These are phyloP conservation scores for Claviceps sp. DNA, from an alignment of 2,329 filamentous ascomycete genomes.

Conservation along the genomic window DNA sequence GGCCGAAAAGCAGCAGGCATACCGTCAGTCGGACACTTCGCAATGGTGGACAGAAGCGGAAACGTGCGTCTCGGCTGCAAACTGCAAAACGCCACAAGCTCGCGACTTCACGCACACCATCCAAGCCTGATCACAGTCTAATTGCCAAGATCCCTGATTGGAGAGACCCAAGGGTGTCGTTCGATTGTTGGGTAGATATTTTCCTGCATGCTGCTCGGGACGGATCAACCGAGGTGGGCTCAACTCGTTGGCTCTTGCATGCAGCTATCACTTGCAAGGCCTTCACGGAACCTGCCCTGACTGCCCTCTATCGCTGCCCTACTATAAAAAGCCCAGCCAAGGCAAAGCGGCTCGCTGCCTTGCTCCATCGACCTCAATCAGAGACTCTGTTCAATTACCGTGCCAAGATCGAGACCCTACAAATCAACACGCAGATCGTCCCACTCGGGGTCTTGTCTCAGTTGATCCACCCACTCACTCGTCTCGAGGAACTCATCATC, in stretches of 20 bases:
- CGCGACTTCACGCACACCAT: background rate
- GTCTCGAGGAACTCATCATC: slow-evolving; percentile 56
- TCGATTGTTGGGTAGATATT: slow-evolving; percentile 55
- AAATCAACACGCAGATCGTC: slow-evolving; percentile 57
- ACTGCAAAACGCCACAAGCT: slow-evolving; percentile 8
- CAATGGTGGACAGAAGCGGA: slow-evolving; percentile 10
- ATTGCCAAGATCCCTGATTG: slow-evolving; percentile 35
- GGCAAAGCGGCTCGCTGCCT: slow-evolving; percentile 29
- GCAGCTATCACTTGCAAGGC: slow-evolving; percentile 47
- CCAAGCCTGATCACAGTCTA: slow-evolving; percentile 2
- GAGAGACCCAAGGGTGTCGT: slow-evolving; percentile 43
- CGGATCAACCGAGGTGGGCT: slow-evolving; percentile 25
- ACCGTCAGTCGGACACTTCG: background rate
- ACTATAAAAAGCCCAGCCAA: slow-evolving; percentile 39
- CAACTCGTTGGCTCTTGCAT: slow-evolving; percentile 51
- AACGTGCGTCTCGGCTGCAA: slow-evolving; percentile 4
- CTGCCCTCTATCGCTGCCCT: slow-evolving; percentile 57
- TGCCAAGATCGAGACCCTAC: slow-evolving; percentile 56
- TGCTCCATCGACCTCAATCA: slow-evolving; percentile 41
- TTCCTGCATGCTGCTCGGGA: slow-evolving; percentile 53
- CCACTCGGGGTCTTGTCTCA: slow-evolving; percentile 27
- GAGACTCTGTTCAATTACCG: slow-evolving; percentile 48
- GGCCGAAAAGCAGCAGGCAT: background rate
- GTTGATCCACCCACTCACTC: slow-evolving; percentile 51
- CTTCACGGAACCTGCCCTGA: slow-evolving; percentile 61